Evolutionary conservation across 2,329 filamentous ascomycete genomes (phyloP).

Genomic region (Colletotrichum coccodes): DNA sequence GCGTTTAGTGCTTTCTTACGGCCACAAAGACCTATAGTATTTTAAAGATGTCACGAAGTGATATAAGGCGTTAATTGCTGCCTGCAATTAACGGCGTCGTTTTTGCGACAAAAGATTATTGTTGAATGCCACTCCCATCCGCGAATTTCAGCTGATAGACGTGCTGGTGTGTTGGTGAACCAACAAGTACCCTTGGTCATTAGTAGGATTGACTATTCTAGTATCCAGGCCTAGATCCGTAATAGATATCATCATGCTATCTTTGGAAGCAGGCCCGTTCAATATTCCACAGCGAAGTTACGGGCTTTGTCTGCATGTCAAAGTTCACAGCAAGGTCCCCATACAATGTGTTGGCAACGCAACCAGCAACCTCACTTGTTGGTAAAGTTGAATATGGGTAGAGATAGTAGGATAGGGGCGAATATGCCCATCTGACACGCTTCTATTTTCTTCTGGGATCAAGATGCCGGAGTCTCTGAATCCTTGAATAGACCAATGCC

Average conservation of each 20-base stretch:
- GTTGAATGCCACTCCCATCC: no score
- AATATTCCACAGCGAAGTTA: no score
- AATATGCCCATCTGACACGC: conserved; percentile 40
- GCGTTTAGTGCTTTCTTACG: no score
- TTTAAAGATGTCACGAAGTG: background rate
- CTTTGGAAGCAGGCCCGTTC: background rate
- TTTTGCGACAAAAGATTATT: no score
- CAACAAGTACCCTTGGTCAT: no score
- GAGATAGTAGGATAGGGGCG: conserved; percentile 39
- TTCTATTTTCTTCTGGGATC: conserved; percentile 44
- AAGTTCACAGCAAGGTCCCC: conserved; percentile 76
- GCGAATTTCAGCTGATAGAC: no score
- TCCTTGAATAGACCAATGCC: conserved; percentile 47
- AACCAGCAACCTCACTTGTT: conserved; percentile 73
- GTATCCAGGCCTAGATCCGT: no score
- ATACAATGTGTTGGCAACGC: conserved; percentile 78
- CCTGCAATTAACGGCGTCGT: no score
- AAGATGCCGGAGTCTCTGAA: conserved; percentile 41
- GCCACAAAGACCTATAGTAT: no score
- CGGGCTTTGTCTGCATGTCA: conserved; percentile 66
- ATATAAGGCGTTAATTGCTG: no score
- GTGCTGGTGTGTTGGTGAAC: no score
- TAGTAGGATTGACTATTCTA: no score
- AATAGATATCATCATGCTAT: conserved; percentile 30
- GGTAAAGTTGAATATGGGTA: conserved; percentile 41